Base-by-base conservation (phyloP, 495 filamentous ascomycete species). In the Penicillium pulvis region DNA sequence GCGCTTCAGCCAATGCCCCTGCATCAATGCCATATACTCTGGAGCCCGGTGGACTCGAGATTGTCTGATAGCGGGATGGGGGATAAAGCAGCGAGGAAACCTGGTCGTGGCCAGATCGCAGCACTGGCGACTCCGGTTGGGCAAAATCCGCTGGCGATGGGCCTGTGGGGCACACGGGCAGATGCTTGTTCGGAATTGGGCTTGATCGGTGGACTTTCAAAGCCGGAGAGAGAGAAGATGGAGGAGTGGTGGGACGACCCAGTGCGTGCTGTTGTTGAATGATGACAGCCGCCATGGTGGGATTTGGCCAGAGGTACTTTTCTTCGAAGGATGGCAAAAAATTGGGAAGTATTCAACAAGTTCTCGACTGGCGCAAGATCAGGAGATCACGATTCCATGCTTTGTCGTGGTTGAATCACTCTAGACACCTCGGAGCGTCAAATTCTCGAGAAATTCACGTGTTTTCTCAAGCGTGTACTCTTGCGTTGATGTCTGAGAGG, bases 161-260 rank as follows among this genome's bases (percentile, higher is more conserved):
- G 0, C 90, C 90, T 9, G 92, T 83, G n/a, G 92, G 88, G 66
- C 91, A 93, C 51, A 87, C 79, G 8, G 92, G 90, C 14, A 97
- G 75, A 73, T 96, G 91, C 69, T 95, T 96, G 74, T 96, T 96
- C 9, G 94, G 93, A 23, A 97, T 81, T 12, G 90, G 83, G 36
- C 76, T 79, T n/a, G 77, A 63, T 42, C 69, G 67, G 57, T 78
- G 77, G 31, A 82, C 64, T 41, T 59, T 71, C 54, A 82, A 61
- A 10, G 74, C 61, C 19, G 77, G 62, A 12, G 75, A 57, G 10
- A 81, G 66, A 16, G 67, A 62, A 4, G 72, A 64, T 3, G 79
- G 70, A 16, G 81, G 76, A 64, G 80, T 76, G 30, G 79, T 79
- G 10, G 75, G 65, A 58, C 79, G 77, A 54, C 74, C 73, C 59